Evolutionary conservation across 139 green algal species (phyloP).

Genomic region (Monoraphidium neglectum): DNA sequence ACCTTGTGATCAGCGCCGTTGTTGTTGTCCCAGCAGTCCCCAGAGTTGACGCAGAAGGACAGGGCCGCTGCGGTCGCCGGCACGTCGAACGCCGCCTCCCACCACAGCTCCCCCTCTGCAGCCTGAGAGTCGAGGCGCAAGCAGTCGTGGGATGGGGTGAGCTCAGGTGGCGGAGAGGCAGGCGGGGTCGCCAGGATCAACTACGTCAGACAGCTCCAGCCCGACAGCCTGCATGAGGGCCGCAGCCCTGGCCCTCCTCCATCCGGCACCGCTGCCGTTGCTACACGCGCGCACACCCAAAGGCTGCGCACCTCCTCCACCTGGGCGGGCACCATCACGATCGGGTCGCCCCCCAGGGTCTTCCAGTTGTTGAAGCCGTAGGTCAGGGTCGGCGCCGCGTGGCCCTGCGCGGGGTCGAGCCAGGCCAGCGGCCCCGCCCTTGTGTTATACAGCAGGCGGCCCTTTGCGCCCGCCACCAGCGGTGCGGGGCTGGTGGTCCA

Average conservation of each 20-base stretch:
- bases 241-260: no score
- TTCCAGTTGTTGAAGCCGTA: constrained; percentile 84
- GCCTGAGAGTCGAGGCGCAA: no score
- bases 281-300: no score
- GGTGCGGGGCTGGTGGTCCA: constrained; percentile 13
- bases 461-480: constrained; percentile 29
- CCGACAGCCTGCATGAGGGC: no score
- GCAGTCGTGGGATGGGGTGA: no score
- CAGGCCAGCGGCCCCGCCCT: constrained; percentile 32
- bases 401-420: constrained; percentile 30
- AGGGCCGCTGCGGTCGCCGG: constrained; percentile 54
- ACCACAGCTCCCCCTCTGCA: constrained; percentile 60
- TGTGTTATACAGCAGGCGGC: constrained; percentile 59
- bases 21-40: constrained; percentile 86
- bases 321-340: no score
- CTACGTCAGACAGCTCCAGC: no score
- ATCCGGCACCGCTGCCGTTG: no score
- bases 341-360: constrained; percentile 12
- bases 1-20: constrained; percentile 39
- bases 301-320: no score
- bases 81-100: constrained; percentile 50
- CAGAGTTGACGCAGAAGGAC: constrained; percentile 81
- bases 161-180: no score
- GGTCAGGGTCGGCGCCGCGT: constrained; percentile 45
- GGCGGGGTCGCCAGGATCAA: no score